Percentiles rank a stretch among this genome's conserved stretches.
These are phyloP conservation scores for Gaeumannomyces sp. DNA, from an alignment of 2,329 filamentous ascomycete genomes.

Conservation along the genomic window DNA sequence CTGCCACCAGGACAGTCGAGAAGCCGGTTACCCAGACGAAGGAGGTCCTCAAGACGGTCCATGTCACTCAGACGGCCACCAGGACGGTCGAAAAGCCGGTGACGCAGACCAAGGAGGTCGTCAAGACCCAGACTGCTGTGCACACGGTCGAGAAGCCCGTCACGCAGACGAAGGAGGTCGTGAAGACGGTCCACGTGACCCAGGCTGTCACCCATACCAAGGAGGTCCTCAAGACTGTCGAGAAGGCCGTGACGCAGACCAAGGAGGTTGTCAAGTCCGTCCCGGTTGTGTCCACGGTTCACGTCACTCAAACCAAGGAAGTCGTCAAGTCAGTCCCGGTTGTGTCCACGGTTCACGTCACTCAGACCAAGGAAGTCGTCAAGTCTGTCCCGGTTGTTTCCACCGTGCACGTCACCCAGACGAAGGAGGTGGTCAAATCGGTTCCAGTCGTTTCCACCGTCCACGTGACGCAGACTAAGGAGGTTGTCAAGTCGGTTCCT, in stretches of 20 bases:
- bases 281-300: neutral
- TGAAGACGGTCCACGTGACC: slow-evolving; percentile 2
- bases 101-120: neutral
- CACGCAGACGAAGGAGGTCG: neutral
- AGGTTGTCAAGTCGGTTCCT: neutral
- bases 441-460: neutral
- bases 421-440: neutral
- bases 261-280: slow-evolving; percentile 1
- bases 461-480: neutral
- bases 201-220: neutral
- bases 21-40: neutral
- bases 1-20: too few relatives aligned
- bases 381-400: neutral
- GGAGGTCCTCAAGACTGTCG: neutral
- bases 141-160: neutral
- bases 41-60: neutral
- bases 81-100: neutral
- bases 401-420: neutral
- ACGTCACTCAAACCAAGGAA: neutral
- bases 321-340: neutral
- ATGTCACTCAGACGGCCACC: neutral
- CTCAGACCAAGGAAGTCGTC: neutral
- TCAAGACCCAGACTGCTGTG: neutral
- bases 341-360: neutral
- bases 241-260: neutral